Conservation (phyloP, 2,329 filamentous ascomycete genomes). For the Fusarium equiseti region DNA sequence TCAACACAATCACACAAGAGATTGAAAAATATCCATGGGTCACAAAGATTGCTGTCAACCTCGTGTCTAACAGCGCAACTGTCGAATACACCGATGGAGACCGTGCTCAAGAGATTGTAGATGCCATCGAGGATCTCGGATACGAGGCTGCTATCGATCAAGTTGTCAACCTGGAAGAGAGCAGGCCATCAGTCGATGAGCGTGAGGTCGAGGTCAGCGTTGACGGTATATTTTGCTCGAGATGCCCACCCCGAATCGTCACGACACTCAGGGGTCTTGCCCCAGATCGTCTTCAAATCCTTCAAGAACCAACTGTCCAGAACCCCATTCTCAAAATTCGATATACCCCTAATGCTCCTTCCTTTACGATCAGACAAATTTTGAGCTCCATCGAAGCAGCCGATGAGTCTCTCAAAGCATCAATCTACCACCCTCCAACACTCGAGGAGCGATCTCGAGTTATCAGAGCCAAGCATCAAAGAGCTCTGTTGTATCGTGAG, state of each 20-base stretch:
- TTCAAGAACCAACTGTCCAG: conserved; percentile 67
- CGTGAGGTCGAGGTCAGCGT: conserved; percentile 74
- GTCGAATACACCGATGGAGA: conserved; percentile 63
- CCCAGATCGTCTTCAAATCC: conserved; percentile 62
- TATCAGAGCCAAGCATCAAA: conserved; percentile 78
- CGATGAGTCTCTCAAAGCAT: conserved; percentile 74
- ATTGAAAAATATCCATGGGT: conserved; percentile 70
- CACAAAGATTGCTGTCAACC: conserved; percentile 68
- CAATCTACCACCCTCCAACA: conserved; percentile 82
- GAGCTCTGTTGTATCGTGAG: conserved; percentile 76
- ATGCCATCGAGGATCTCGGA: conserved; percentile 71
- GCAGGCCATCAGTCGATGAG: conserved; percentile 54
- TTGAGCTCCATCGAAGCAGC: conserved; percentile 73
- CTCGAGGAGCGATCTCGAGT: conserved; percentile 83
- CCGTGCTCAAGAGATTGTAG: conserved; percentile 51
- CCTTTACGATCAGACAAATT: conserved; percentile 81
- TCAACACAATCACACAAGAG: conserved; percentile 70
- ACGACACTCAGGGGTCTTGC: conserved; percentile 66
- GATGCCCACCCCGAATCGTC: conserved; percentile 73
- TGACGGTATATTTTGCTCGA: conserved; percentile 79
- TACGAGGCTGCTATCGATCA: conserved; percentile 73
- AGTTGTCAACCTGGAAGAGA: conserved; percentile 57
- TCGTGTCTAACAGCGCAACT: conserved; percentile 75
- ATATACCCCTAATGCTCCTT: conserved; percentile 76
- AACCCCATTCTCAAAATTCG: conserved; percentile 76